These are phyloP conservation scores for Neltuma alba DNA, from an alignment of 306 rosid genomes.

Conservation along the genomic window DNA sequence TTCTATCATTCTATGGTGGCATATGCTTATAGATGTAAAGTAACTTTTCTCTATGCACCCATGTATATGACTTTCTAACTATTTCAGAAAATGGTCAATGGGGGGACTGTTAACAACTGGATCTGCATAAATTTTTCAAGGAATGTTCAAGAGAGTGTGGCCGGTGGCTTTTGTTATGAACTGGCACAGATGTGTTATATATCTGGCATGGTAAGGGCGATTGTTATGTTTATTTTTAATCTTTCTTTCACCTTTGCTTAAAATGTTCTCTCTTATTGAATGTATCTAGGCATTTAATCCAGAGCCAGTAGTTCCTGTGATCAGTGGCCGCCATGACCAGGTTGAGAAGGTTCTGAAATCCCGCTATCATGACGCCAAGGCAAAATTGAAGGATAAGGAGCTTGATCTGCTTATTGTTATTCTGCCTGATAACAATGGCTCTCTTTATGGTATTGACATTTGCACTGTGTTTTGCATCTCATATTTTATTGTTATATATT, in stretches of 20 bases:
- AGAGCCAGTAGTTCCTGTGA: conserved; percentile 75
- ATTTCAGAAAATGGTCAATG: conserved; percentile 97
- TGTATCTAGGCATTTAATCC: conserved; percentile 64
- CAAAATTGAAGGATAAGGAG: conserved; percentile 62
- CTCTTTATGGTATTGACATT: conserved; percentile 76
- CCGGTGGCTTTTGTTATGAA: conserved; percentile 75
- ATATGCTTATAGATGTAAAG: neutral
- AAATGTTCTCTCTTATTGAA: neutral
- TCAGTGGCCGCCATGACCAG: conserved; percentile 80
- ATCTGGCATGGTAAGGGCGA: conserved; percentile 88
- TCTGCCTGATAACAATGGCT: conserved; percentile 92
- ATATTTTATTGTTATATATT: neutral
- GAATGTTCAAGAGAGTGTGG: conserved; percentile 75
- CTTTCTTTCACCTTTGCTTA: neutral
- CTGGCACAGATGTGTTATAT: conserved; percentile 88
- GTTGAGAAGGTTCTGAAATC: conserved; percentile 84
- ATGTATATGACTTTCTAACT: neutral
- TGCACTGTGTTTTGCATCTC: neutral
- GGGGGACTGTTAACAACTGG: conserved; percentile 87
- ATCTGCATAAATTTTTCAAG: conserved; percentile 88
- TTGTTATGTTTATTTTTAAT: neutral
- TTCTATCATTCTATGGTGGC: too few species aligned
- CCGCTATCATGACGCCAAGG: conserved; percentile 77
- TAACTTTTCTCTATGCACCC: neutral
- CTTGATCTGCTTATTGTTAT: conserved; percentile 89